These are phyloP conservation scores for Trichophyton verrucosum DNA, from an alignment of 2,329 filamentous ascomycete genomes.

Conservation along the genomic window DNA sequence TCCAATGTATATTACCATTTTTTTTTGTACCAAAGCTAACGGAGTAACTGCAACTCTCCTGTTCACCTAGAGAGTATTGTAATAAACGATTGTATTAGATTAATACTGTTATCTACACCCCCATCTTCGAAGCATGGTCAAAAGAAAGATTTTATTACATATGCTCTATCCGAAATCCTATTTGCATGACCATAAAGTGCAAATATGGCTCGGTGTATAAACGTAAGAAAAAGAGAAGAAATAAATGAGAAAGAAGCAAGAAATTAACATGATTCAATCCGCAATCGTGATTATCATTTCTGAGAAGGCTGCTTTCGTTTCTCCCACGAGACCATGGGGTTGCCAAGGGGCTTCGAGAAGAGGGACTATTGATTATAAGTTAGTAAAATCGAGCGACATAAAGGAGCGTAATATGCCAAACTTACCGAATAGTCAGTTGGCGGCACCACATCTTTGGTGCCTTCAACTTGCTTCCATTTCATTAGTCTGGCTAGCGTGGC, in stretches of 20 bases:
- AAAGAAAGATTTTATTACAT: conserved; percentile 1
- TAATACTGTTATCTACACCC: background rate
- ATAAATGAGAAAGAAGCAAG: conserved; percentile 17
- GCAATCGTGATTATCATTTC: conserved; percentile 9
- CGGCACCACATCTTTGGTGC: conserved; percentile 27
- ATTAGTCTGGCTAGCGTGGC: conserved; percentile 65
- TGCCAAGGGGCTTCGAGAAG: conserved; percentile 61
- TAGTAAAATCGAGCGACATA: conserved; percentile 6
- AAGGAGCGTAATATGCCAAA: conserved; percentile 1
- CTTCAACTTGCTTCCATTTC: conserved; percentile 64
- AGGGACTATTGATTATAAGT: conserved; percentile 35
- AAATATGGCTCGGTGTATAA: background rate
- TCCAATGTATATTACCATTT: conserved; percentile 1
- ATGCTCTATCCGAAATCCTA: background rate
- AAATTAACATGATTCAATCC: conserved; percentile 4
- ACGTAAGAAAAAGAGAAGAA: conserved; percentile 6
- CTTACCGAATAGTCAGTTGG: conserved; percentile 46
- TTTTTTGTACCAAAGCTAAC: background rate
- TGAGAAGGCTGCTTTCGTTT: conserved; percentile 9
- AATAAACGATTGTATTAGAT: background rate
- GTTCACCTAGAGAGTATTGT: background rate
- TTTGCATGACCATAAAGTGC: background rate
- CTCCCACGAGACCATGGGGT: conserved; percentile 45
- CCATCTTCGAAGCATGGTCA: background rate
- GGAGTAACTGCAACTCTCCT: background rate